phyloP scores from a whole-genome alignment of 495 filamentous ascomycete genomes.

The Neurospora cerealis region DNA sequence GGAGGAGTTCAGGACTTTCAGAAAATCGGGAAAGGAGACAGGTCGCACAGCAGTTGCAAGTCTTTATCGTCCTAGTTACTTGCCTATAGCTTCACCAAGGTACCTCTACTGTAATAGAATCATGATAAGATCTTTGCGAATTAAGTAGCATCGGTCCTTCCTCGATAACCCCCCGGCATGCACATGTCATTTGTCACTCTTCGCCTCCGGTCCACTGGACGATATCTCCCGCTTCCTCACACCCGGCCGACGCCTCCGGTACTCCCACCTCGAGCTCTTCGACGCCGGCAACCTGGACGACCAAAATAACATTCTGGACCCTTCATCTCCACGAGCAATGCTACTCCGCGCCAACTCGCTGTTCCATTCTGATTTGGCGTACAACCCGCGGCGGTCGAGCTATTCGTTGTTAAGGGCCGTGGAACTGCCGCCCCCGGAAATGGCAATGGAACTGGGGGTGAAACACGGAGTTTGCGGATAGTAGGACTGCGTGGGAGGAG shows the following conservation, averaged over 20 bases:
- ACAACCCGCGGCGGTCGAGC: conserved; percentile 48
- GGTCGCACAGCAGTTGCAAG: neutral
- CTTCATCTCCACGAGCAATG: conserved; percentile 26
- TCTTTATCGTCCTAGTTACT: neutral
- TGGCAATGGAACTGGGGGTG: conserved; percentile 27
- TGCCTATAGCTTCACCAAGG: neutral
- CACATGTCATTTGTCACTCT: conserved; percentile 6
- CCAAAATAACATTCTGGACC: no score
- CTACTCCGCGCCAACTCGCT: conserved; percentile 41
- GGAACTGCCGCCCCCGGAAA: conserved; percentile 38
- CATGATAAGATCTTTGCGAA: neutral
- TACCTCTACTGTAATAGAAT: neutral
- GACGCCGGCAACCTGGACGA: conserved; percentile 49
- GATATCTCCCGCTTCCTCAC: conserved; percentile 44
- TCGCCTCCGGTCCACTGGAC: conserved; percentile 39
- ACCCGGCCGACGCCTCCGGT: conserved; percentile 37
- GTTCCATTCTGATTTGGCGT: conserved; percentile 51
- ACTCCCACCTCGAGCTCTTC: conserved; percentile 43
- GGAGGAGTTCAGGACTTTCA: neutral
- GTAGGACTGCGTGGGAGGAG: conserved; percentile 43
- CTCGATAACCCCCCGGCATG: neutral
- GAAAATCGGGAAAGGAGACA: neutral
- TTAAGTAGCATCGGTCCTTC: neutral
- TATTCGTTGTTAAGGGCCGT: conserved; percentile 45
- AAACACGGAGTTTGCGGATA: conserved; percentile 50